Base-by-base conservation (phyloP, 2,329 filamentous ascomycete species). In the Xylariaceae sp. region DNA sequence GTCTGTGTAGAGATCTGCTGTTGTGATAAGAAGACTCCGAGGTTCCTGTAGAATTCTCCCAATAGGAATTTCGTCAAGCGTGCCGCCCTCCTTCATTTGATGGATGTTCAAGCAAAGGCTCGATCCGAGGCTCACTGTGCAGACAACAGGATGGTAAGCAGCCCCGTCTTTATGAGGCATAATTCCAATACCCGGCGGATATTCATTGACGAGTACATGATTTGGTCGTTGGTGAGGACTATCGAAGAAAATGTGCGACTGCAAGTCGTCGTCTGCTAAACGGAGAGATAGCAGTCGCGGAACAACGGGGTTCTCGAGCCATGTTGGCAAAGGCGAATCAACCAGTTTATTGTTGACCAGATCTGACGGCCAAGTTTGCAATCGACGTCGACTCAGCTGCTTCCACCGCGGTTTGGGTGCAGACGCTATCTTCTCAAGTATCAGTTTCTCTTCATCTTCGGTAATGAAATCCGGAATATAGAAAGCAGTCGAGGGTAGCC, bases 101-200 rank as follows among this genome's bases (percentile, higher is more conserved):
- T 89, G 86, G 11, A 97, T 77, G 67, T 96, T 87, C 55, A 97
- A 78, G 59, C 93, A 90, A 7, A 96, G 78, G 52, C 84, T 84
- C 8, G 85, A 84, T 0, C 90, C 90, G 6, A 99, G 77, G 75
- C 90, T 96, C 63, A 97, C 87, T 1, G 94, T 97, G 64, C 91
- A 94, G 10, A 97, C 93, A 11, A 95, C 85, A 1, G 89, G 89
- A 70, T 89, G 83, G 72, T 99, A 99, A 8, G 93, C 90, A 7
- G 83, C 77, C 1, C 93, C 94, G 73, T 99, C 93, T 79, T 97
- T 94, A 73, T 97, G 93, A 51, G 92, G 87, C 90, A 97, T 96
- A 66, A 97, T 97, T n/a, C 93, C 93, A 63, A 96, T 84, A 1
- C 90, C 90, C 0, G 90, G 85, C 1, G 81, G 80, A 73, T 97